Base-by-base conservation (phyloP, 768 basidiomycete genomes). In the Calocybe cyanea region DNA sequence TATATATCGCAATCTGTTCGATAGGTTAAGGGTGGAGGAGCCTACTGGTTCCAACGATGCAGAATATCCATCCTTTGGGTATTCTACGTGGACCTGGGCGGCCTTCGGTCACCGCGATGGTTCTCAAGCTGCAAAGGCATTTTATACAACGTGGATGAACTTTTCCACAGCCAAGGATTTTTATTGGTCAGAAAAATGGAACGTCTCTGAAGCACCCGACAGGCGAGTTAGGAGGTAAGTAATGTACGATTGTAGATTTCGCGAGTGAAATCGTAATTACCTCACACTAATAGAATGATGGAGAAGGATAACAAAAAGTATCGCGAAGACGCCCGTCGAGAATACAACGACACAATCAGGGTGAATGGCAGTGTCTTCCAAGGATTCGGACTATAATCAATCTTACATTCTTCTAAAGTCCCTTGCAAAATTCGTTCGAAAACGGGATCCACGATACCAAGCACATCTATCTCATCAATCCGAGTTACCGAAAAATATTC, bases 231-330 rank as follows among this genome's bases (percentile, higher is more conserved):
- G 92, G 57, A 78, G 96, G 81, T 86, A 47, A 23, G 7, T 25
- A 17, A 7, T 42, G 8, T 15, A 49, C 11, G 20, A n/a, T 18
- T 21, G 17, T 20, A 17, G 46, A 35, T n/a, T 5, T 5, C n/a
- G 4, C 13, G 7, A 35, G n/a, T 35, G n/a, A 5, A 28, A 28
- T 28, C 25, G 11, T 28, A 6, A 5, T 11, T 28, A 28, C 25
- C 35, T n/a, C 53, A 7, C 18, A 24, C 17, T 23, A 15, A 43
- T 18, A 91, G 90, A 55, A 58, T 92, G 37, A 93, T 98, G 87
- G 96, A 98, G 61, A 90, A 84, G 56, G 96, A 97, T 53, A 98
- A 99, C 65, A 91, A 88, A 65, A 93, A 93, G 60, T 81, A 82
- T 2, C 77, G 93, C 11, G 92, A 96, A 21, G 87, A 92, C 31